Evolutionary conservation across 108 stramenopile species (phyloP).

Genomic region (Skeletonema grethae): DNA sequence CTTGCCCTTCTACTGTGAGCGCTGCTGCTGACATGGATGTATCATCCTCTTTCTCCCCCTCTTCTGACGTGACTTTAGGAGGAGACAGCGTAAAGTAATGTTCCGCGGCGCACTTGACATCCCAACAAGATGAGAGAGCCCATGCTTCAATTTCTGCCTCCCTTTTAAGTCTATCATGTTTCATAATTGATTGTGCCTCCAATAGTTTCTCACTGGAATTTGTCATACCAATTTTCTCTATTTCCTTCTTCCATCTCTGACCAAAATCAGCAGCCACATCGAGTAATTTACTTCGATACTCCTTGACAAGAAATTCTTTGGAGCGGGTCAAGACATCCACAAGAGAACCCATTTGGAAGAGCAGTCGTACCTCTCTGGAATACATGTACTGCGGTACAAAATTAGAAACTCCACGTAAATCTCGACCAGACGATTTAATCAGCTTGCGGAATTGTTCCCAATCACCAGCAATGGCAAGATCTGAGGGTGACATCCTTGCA

Average conservation of each 20-base stretch:
- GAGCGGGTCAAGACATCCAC: conserved; percentile 62
- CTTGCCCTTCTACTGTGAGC: conserved; percentile 30
- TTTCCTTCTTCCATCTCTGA: conserved; percentile 28
- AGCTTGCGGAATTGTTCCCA: conserved; percentile 57
- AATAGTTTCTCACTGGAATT: conserved; percentile 26
- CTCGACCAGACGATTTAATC: conserved; percentile 46
- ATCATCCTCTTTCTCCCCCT: not conserved
- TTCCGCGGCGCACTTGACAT: conserved; percentile 61
- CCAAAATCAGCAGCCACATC: conserved; percentile 26
- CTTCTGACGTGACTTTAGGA: not conserved
- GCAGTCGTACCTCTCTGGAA: conserved; percentile 61
- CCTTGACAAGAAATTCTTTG: conserved; percentile 55
- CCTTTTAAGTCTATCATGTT: conserved; percentile 28
- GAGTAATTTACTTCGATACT: conserved; percentile 39
- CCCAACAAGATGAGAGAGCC: conserved; percentile 79
- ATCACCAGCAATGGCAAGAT: conserved; percentile 68
- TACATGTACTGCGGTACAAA: conserved; percentile 68
- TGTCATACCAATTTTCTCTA: conserved; percentile 22
- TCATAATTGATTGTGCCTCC: conserved; percentile 10
- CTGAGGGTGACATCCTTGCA: conserved; percentile 11
- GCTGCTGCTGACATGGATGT: not conserved
- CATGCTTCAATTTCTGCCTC: conserved; percentile 59
- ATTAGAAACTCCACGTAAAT: conserved; percentile 56
- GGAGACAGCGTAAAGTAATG: conserved; percentile 37
- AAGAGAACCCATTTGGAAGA: conserved; percentile 66